Percentiles rank a stretch among this genome's conserved stretches.
phyloP scores from a whole-genome alignment of 257 asterid species.

The Solanum corneliomulleri region DNA sequence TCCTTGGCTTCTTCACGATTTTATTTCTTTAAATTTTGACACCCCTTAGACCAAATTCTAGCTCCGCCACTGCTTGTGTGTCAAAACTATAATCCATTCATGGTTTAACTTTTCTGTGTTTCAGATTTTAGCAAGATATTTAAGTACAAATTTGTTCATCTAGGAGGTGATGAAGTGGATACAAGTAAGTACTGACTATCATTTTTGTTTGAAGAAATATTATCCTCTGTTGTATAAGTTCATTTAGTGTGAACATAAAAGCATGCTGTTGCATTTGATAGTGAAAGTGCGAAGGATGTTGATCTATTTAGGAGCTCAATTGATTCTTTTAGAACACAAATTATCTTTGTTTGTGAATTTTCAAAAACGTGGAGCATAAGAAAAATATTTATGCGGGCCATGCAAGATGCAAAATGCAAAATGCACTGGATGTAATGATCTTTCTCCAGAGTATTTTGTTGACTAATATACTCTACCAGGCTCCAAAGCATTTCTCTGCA shows the following conservation, averaged over 20 bases:
- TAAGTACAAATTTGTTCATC: constrained; percentile 79
- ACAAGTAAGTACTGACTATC: constrained; percentile 41
- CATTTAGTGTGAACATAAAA: neutral
- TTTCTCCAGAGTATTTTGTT: neutral
- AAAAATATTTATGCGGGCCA: neutral
- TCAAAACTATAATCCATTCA: neutral
- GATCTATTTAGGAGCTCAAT: neutral
- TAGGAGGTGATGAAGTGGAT: constrained; percentile 94
- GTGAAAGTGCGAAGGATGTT: neutral
- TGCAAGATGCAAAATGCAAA: neutral
- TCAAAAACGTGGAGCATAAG: neutral
- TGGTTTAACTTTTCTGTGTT: neutral
- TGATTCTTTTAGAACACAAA: neutral
- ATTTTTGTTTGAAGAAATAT: neutral
- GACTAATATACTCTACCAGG: neutral
- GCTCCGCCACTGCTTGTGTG: neutral
- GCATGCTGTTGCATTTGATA: neutral
- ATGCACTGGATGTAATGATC: neutral
- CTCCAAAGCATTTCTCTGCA: neutral
- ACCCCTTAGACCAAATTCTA: too few species aligned
- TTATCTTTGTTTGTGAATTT: neutral
- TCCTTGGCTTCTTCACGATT: too few species aligned
- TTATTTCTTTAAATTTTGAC: too few species aligned
- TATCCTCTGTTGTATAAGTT: neutral
- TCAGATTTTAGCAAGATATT: constrained; percentile 91